Conservation (phyloP, 2,329 filamentous ascomycete genomes). For the Monosporascus sp. region DNA sequence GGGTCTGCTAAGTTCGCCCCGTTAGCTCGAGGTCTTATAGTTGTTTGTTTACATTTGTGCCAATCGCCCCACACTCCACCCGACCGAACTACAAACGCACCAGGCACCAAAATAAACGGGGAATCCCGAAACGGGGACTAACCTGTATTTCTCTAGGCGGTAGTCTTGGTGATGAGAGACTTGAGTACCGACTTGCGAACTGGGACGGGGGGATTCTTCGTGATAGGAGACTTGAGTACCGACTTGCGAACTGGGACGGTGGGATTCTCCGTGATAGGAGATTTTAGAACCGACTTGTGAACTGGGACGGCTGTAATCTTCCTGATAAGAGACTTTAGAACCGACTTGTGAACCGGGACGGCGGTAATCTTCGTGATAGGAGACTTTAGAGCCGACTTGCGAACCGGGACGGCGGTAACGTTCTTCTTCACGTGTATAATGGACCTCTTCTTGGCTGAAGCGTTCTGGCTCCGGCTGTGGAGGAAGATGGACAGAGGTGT, state of each 20-base stretch:
- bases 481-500: constrained; percentile 56
- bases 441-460: constrained; percentile 78
- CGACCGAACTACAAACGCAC: no score
- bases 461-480: constrained; percentile 54
- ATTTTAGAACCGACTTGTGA: no score
- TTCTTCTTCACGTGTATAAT: constrained; percentile 73
- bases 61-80: no score
- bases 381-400: constrained; percentile 28
- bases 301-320: constrained; percentile 35
- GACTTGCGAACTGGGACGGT: constrained; percentile 7
- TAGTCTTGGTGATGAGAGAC: constrained; percentile 37
- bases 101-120: neutral
- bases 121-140: constrained; percentile 25
- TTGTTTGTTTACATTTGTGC: neutral
- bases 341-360: neutral
- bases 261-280: no score
- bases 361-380: constrained; percentile 41
- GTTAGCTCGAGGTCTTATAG: constrained; percentile 4
- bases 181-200: no score
- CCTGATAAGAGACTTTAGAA: constrained; percentile 23
- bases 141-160: constrained; percentile 47
- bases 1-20: constrained; percentile 10
- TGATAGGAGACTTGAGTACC: constrained; percentile 16
- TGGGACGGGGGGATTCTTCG: constrained; percentile 36
- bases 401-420: constrained; percentile 66